Conservation (phyloP, 2,329 filamentous ascomycete genomes). For the Fusarium albidum region DNA sequence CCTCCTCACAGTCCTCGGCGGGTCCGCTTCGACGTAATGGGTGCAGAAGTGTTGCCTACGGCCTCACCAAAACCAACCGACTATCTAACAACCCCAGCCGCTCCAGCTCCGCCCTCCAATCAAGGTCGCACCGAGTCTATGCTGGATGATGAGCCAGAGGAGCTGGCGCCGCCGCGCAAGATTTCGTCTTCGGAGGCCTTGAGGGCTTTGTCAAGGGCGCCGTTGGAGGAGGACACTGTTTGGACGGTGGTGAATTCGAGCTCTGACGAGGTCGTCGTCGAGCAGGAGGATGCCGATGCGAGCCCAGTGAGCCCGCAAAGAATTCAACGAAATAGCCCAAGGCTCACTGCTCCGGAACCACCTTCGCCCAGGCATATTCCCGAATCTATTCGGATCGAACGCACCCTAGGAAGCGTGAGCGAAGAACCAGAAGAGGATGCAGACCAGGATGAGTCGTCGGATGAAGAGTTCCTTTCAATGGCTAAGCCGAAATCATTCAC, state of each 20-base stretch:
- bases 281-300: constrained; percentile 27
- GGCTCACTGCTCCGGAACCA: constrained; percentile 28
- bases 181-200: constrained; percentile 65
- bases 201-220: constrained; percentile 59
- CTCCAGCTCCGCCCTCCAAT: constrained; percentile 38
- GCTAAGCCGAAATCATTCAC: constrained; percentile 45
- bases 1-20: constrained; percentile 63
- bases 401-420: constrained; percentile 36
- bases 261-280: constrained; percentile 37
- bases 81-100: constrained; percentile 40
- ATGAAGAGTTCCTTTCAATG: constrained; percentile 53
- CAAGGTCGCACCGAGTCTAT: constrained; percentile 42
- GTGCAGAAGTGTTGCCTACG: constrained; percentile 67
- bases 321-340: constrained; percentile 8
- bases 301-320: constrained; percentile 5
- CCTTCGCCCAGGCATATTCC: constrained; percentile 22
- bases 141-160: constrained; percentile 50
- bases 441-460: constrained; percentile 47
- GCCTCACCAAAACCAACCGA: constrained; percentile 58
- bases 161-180: constrained; percentile 56
- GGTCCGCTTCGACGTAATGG: constrained; percentile 69
- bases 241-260: constrained; percentile 58
- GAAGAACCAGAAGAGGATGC: constrained; percentile 38
- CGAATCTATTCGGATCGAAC: constrained; percentile 28
- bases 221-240: constrained; percentile 59